phyloP scores from a whole-genome alignment of 2,329 filamentous ascomycete species.

The Cordyceps fumosorosea region DNA sequence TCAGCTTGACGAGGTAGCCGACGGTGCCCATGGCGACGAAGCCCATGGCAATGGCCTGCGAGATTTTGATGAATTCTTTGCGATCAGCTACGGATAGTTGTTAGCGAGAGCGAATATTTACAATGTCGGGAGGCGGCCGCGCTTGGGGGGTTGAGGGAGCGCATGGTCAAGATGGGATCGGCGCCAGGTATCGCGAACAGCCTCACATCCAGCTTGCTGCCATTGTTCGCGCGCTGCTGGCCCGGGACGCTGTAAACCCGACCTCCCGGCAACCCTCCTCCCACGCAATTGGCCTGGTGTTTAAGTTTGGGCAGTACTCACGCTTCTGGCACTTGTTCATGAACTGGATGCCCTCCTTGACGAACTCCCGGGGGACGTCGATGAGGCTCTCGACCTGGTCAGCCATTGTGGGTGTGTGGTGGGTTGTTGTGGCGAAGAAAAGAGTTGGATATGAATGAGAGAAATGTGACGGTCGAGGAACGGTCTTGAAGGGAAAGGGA shows the following conservation, averaged over 20 bases:
- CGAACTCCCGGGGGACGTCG: constrained; percentile 60
- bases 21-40: constrained; percentile 67
- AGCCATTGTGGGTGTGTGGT: constrained; percentile 14
- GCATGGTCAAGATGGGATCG: neutral
- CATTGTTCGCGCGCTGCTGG: neutral
- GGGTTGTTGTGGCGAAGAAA: constrained; percentile 7
- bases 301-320: constrained; percentile 27
- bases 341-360: constrained; percentile 40
- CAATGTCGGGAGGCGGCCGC: too few relatives aligned
- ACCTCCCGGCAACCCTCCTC: too few relatives aligned
- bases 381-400: constrained; percentile 55
- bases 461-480: neutral
- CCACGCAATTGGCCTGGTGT: too few relatives aligned
- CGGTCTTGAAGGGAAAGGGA: neutral
- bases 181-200: neutral
- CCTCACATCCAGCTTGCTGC: neutral
- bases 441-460: neutral
- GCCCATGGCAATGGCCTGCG: constrained; percentile 59
- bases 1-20: constrained; percentile 64
- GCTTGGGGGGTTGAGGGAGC: neutral
- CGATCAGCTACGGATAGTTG: constrained; percentile 28
- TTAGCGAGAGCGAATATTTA: neutral
- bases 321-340: constrained; percentile 57
- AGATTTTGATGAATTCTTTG: constrained; percentile 38
- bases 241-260: too few relatives aligned